Base-by-base conservation (phyloP, 257 asterid species). In the Solanum neorickii region DNA sequence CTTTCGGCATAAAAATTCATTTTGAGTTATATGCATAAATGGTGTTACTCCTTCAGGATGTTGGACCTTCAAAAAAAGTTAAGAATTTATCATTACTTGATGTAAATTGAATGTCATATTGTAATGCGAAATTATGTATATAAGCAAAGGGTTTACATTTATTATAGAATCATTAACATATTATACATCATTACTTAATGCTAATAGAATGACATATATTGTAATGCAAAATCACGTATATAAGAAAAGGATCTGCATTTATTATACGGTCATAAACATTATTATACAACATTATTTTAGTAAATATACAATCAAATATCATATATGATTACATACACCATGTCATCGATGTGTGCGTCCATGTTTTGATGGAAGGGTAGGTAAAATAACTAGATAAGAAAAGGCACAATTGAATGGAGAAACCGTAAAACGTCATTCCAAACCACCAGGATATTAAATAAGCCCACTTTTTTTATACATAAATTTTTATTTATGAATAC, bases 31-130 rank as follows among this genome's bases (percentile, higher is more conserved):
- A 18, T 56, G n/a, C 23, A 78, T 14, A 42, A 82, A 60, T 87
- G 56, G 46, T 77, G 77, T 88, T 89, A 90, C 91, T 92, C 93
- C 97, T 65, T 91, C 94, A 7, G 90, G 93, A 66, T 88, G 90
- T 88, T 85, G 74, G 62, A 83, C 93, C 98, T 95, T 89, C 91
- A 87, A 90, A 80, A 88, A 76, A 88, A 88, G 49, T 86, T 80
- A 25, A 41, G 11, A 77, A 44, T 77, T 88, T 9, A 83, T 35
- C 29, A 86, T 90, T 88, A 89, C 72, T 90, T 66, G 59, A 70
- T 39, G 35, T 74, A 83, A 89, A 73, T 18, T 56, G 70, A 89
- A 52, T 59, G 62, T 13, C n/a, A 8, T 76, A 14, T 20, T n/a
- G 37, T 77, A 42, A 77, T 77, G 37, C 1, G 33, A 84, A 80